Evolutionary conservation across 2,329 filamentous ascomycete species (phyloP).

Genomic region (Ophiostoma perfectum): DNA sequence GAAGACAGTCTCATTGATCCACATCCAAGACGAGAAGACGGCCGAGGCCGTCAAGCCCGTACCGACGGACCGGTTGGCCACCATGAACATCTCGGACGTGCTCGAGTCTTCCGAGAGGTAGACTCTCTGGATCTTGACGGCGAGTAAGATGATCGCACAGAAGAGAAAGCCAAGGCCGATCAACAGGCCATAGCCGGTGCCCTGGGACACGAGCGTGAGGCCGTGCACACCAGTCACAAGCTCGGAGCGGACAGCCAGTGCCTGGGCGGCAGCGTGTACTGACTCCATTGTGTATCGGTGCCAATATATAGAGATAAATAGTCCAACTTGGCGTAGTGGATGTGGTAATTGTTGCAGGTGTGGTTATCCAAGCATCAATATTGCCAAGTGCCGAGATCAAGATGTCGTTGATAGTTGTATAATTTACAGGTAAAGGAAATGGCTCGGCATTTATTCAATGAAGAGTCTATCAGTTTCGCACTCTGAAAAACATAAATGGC

Average conservation of each 20-base stretch:
- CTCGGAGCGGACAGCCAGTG: conserved; percentile 11
- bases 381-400: background rate
- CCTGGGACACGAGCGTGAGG: conserved; percentile 21
- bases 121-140: conserved; percentile 41
- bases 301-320: background rate
- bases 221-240: conserved; percentile 16
- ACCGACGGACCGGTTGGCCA: conserved; percentile 33
- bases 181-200: conserved; percentile 29
- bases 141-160: conserved; percentile 33
- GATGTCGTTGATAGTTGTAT: background rate
- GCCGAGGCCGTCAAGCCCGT: conserved; percentile 32
- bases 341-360: background rate
- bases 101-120: conserved; percentile 40
- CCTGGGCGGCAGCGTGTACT: background rate
- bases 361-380: background rate
- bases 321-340: background rate
- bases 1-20: conserved; percentile 41
- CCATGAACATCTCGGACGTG: conserved; percentile 43
- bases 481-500: background rate
- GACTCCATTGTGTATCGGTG: background rate
- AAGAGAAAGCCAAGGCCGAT: conserved; percentile 45
- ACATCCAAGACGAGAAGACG: conserved; percentile 37
- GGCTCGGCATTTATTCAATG: background rate
- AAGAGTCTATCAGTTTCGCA: no score
- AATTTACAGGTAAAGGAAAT: background rate